A percentile compares a stretch with the other conserved stretches of the same genome.
Evolutionary conservation across 139 green algal genomes (phyloP).

Genomic region (Coelastrella sp.): DNA sequence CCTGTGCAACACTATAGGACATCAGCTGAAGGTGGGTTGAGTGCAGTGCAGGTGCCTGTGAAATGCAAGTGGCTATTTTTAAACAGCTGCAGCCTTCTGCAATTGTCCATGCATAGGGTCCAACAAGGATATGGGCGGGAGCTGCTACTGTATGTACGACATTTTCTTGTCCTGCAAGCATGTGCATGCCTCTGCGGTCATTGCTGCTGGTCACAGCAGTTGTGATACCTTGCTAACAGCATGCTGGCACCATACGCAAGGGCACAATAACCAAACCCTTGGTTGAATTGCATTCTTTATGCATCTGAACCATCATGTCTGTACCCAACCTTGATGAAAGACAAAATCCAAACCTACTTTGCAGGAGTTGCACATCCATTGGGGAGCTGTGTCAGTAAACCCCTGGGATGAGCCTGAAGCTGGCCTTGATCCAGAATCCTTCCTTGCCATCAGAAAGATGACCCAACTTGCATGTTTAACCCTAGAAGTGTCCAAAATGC

Average conservation of each 20-base stretch:
- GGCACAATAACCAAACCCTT: background rate
- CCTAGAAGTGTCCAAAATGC: background rate
- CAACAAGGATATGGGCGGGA: no score
- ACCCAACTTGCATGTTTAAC: background rate
- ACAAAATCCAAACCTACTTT: background rate
- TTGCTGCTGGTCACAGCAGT: no score
- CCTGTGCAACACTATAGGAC: background rate
- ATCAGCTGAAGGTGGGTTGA: background rate
- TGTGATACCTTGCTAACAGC: no score
- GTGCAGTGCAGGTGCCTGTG: background rate
- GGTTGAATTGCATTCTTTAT: background rate
- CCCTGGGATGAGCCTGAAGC: background rate
- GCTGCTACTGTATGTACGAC: no score
- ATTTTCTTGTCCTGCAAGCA: no score
- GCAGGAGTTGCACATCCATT: slow-evolving; percentile 6
- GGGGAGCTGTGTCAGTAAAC: background rate
- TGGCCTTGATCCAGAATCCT: background rate
- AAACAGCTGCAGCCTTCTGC: background rate
- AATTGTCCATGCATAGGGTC: background rate
- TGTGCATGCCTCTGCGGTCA: no score
- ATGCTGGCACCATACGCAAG: no score
- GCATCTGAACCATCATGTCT: background rate
- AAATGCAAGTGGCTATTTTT: background rate
- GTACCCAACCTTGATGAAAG: background rate
- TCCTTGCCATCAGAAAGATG: background rate